Base-by-base conservation (phyloP, 208 protist genomes). In the Acanthamoeba triangularis region DNA sequence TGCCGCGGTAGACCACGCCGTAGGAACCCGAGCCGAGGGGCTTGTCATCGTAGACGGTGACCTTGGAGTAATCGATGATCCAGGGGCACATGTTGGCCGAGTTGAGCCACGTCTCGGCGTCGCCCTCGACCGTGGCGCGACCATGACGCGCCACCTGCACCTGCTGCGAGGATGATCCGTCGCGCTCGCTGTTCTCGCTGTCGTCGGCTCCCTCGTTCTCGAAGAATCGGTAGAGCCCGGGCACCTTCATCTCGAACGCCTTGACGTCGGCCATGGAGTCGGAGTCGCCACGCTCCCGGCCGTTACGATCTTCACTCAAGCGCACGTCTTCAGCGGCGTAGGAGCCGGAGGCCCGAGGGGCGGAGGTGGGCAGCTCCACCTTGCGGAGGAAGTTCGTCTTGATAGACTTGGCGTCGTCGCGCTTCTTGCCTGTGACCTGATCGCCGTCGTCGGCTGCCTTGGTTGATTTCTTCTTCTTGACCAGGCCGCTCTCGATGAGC, bases 1-100 rank as follows among this genome's bases (percentile, higher is more conserved):
- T 59, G 82, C 82, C 82, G 16, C 82, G 82, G 37, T 90, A 90
- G 23, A 90, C 82, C 82, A 90, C 82, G 47, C 82, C 82, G 82
- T 69, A 90, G 44, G 49, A 67, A 23, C 82, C 82, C 33, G 47
- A 37, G 23, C 82, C 82, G 23, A 90, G 47, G n/a, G 47, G 82
- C 74, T 82, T 82, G 74, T 82, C 74, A 1, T 82, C 74, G 74
- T 82, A 52, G 41, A 82, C 74, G 6, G 74, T 82, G n/a, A 82
- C 20, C 74, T 82, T 82, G 44, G 74, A 44, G 74, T 54, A 82
- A 25, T 82, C 74, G 74, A 82, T 82, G 41, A 82, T 82, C 74
- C 74, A 82, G 23, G 74, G 74, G 41, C 74, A 82, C 74, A 82
- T 82, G 74, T 82, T 82, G 74, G 74, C 74, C 25, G 74, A 82